A percentile compares a stretch with the other conserved stretches of the same genome.
Conservation (phyloP, 2,329 filamentous ascomycete species). For the Arthrobotrys musiformis region DNA sequence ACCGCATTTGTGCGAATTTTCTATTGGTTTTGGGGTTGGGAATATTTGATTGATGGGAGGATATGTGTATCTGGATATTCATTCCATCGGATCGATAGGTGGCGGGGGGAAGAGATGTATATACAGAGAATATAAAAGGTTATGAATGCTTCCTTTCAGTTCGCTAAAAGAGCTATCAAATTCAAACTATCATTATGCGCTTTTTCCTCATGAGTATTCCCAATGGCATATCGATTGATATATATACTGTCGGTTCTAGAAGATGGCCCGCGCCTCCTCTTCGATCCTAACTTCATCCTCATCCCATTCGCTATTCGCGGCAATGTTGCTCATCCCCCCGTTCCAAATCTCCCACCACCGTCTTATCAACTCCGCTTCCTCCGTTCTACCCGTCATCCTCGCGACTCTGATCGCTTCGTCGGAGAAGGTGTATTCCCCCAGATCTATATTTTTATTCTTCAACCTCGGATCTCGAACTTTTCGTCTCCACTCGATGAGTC, state of each 20-base stretch:
- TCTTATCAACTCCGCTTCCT: constrained; percentile 28
- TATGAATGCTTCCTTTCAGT: neutral
- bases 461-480: constrained; percentile 47
- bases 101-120: neutral
- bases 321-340: constrained; percentile 47
- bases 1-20: constrained; percentile 2
- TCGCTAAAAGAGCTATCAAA: constrained; percentile 16
- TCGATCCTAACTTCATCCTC: constrained; percentile 35
- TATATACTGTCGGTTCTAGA: neutral
- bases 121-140: neutral
- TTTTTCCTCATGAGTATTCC: neutral
- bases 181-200: neutral
- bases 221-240: neutral
- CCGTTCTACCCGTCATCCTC: constrained; percentile 1
- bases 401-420: constrained; percentile 22
- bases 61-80: too few relatives aligned
- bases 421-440: constrained; percentile 35
- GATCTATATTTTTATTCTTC: constrained; percentile 36
- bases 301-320: constrained; percentile 47
- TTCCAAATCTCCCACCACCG: constrained; percentile 52
- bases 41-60: too few relatives aligned
- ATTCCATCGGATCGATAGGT: neutral
- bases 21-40: neutral
- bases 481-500: constrained; percentile 46
- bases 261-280: neutral